phyloP scores from a whole-genome alignment of 1,139 yeast genomes.

The Pichia kudriavzevii region DNA sequence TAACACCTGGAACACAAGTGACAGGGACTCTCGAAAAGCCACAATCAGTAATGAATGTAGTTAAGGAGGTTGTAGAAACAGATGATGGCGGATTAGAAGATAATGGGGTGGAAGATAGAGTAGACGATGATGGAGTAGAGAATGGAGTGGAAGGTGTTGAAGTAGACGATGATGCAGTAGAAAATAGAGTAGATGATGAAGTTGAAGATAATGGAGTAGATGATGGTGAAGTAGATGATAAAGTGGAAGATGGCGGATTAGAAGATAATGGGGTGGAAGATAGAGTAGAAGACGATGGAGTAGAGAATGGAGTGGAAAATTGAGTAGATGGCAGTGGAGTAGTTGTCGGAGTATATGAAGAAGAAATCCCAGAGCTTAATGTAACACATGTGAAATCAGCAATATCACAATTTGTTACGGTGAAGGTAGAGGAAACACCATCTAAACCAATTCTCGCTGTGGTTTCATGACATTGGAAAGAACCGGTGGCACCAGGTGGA shows the following conservation, averaged over 20 bases:
- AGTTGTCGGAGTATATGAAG: constrained; percentile 2
- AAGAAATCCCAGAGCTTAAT: not conserved
- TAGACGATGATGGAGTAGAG: constrained; percentile 1
- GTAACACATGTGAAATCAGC: constrained; percentile 13
- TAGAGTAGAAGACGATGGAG: constrained; percentile 1
- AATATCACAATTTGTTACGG: constrained; percentile 16
- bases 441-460: constrained; percentile 8
- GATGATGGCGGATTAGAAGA: constrained; percentile 2
- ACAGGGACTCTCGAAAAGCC: too few relatives aligned
- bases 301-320: constrained; percentile 1
- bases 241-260: constrained; percentile 1
- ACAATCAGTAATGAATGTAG: not conserved
- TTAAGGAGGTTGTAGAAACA: constrained; percentile 3
- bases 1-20: not conserved
- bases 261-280: constrained; percentile 1
- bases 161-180: constrained; percentile 1
- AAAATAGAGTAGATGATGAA: constrained; percentile 2
- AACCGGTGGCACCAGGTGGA: constrained; percentile 15
- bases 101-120: not conserved
- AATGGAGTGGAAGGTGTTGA: constrained; percentile 7
- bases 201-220: constrained; percentile 1
- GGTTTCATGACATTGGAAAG: constrained; percentile 15
- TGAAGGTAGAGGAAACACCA: constrained; percentile 10
- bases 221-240: constrained; percentile 3
- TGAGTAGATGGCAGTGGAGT: constrained; percentile 4